These are phyloP conservation scores for Evernia prunastri DNA, from an alignment of 495 filamentous ascomycete species.

Conservation along the genomic window DNA sequence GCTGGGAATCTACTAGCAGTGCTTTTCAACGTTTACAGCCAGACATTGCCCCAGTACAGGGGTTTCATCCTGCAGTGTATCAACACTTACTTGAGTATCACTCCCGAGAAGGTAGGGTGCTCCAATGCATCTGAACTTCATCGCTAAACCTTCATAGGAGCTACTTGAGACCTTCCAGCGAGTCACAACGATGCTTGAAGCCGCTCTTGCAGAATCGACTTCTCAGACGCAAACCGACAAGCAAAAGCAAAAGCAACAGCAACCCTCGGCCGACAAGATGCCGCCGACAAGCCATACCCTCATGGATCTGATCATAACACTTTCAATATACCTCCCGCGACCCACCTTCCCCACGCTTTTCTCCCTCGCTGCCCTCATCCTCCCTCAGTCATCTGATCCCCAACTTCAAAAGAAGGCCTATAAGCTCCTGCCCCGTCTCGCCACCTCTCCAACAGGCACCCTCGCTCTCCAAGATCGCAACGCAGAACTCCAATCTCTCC, in stretches of 20 bases:
- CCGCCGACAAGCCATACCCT: conserved; percentile 92
- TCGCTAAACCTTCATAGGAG: conserved; percentile 43
- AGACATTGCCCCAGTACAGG: conserved; percentile 86
- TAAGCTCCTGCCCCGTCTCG: conserved; percentile 87
- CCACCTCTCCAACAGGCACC: conserved; percentile 66
- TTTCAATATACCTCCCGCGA: conserved; percentile 85
- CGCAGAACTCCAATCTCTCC: conserved; percentile 66
- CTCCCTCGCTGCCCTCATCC: conserved; percentile 69
- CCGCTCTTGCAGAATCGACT: conserved; percentile 57
- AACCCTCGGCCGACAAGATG: conserved; percentile 60
- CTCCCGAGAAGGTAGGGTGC: conserved; percentile 51
- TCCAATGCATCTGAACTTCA: neutral
- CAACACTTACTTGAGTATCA: conserved; percentile 88
- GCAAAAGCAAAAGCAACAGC: conserved; percentile 53
- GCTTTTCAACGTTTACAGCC: conserved; percentile 94
- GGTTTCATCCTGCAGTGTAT: conserved; percentile 87
- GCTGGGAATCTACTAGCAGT: conserved; percentile 86
- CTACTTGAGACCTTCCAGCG: conserved; percentile 80
- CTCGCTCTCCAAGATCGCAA: conserved; percentile 65
- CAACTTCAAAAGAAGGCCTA: conserved; percentile 99
- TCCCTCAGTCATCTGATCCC: conserved; percentile 65
- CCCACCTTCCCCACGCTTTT: conserved; percentile 77
- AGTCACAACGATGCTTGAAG: conserved; percentile 76
- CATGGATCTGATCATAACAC: conserved; percentile 92
- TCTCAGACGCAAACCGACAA: conserved; percentile 47